Evolutionary conservation across 2,329 filamentous ascomycete species (phyloP), one percentile per base, ranked within the genome.

Genomic region (Exophiala mesophila): DNA sequence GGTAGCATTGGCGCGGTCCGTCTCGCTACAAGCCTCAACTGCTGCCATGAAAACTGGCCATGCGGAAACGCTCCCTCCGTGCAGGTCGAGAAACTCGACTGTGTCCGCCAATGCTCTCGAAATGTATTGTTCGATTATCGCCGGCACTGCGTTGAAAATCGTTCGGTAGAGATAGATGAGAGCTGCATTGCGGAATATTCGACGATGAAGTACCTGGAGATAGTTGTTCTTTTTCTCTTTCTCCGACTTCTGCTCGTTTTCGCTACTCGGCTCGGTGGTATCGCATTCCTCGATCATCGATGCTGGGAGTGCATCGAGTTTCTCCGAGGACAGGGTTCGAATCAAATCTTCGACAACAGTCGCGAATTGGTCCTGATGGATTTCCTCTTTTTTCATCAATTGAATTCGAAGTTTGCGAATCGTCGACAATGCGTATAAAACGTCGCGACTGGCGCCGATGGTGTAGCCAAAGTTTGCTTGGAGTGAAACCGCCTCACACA

Each of bases 1-100:
- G 29, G 7, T 13, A 17, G 16, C 29, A 13, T 32, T 32, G 6
- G 6, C 15, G 10, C 16, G 29, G 15, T n/a, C 29, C 7, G 29
- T 13, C 16, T 17, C 29, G 7, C 15, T 32, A 17, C 16, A 32
- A 8, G 29, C 29, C 10, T 32, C 29, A 6, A 32, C 16, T 13
- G 29, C 29, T 8, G 29, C 29, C 29, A 32, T 32, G 16, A 32
- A 32, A 13, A 32, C 29, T 13, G 29, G 29, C 29, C 29, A 32
- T 6, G 29, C 12, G 15, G 29, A n/a, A 6, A 32, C 29, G 13
- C 29, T 32, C 7, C 29, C 29, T n/a, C 29, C 29, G 15, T 32
- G 29, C 7, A 13, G 29, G 15, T 32, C 29, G 7, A 32, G 13
- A 13, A 32, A 32, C 15, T n/a, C 29, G 16, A 32, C 16, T 7